Evolutionary conservation across 177 flowering plant species (phyloP).

Genomic region (Vitis hybrid): DNA sequence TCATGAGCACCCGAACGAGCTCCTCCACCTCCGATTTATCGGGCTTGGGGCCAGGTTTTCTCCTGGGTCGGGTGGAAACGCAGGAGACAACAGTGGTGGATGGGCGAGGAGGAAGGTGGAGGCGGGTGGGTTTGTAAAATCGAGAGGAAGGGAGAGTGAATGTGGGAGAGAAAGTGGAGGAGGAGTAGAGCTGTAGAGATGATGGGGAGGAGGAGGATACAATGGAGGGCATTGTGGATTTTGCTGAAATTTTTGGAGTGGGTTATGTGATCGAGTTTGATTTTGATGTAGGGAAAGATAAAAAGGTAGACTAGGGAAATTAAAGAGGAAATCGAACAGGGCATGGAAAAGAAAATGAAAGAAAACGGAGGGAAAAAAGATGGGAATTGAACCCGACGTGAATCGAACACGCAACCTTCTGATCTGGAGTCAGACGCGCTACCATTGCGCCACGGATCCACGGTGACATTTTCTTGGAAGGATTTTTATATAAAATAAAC

Average conservation of each 20-base stretch:
- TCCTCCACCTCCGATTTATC: conserved; percentile 50
- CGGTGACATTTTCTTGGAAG: too few relatives aligned
- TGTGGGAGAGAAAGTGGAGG: conserved; percentile 4
- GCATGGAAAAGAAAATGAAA: too few relatives aligned
- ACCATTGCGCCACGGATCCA: conserved; percentile 97
- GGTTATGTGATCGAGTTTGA: too few relatives aligned
- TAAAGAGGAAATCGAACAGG: too few relatives aligned
- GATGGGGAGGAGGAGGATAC: neutral
- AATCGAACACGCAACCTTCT: conserved; percentile 98
- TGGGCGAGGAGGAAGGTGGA: conserved; percentile 4
- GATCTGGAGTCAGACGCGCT: conserved; percentile 98
- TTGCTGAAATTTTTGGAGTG: too few relatives aligned
- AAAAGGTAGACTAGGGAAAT: too few relatives aligned
- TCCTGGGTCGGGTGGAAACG: conserved; percentile 40
- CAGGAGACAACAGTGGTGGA: conserved; percentile 22
- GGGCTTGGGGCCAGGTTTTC: conserved; percentile 15
- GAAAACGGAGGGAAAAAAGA: too few relatives aligned
- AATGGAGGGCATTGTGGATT: conserved; percentile 7
- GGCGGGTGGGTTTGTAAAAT: neutral
- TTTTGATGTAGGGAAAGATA: too few relatives aligned
- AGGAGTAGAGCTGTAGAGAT: neutral
- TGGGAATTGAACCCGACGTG: conserved; percentile 88
- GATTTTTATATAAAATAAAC: too few relatives aligned
- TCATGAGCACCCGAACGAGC: conserved; percentile 52
- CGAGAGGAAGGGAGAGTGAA: neutral